phyloP scores from a whole-genome alignment of 2,329 filamentous ascomycete species.

The Aspergillus hortae region DNA sequence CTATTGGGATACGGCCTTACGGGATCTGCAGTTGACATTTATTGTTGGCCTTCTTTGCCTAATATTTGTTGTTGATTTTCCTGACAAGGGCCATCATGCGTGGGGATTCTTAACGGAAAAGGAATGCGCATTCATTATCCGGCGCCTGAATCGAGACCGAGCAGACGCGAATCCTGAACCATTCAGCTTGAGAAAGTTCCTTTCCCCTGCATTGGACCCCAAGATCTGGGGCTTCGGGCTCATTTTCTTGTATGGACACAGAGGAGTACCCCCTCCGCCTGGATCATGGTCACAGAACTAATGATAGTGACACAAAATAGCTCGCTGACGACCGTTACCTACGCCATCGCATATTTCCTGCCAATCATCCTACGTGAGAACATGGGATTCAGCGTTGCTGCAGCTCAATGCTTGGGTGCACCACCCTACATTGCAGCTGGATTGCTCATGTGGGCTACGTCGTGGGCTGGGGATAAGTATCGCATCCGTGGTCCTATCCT shows the following conservation, averaged over 20 bases:
- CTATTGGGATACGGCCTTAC: background rate
- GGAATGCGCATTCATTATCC: slow-evolving; percentile 50
- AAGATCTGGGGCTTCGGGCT: slow-evolving; percentile 55
- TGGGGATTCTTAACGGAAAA: slow-evolving; percentile 31
- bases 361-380: slow-evolving; percentile 65
- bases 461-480: slow-evolving; percentile 64
- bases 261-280: too few relatives aligned
- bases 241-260: slow-evolving; percentile 35
- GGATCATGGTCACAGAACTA: too few relatives aligned
- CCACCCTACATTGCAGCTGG: slow-evolving; percentile 65
- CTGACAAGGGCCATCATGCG: slow-evolving; percentile 29
- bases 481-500: slow-evolving; percentile 64
- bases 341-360: slow-evolving; percentile 74
- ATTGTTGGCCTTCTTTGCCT: slow-evolving; percentile 23
- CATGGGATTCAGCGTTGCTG: slow-evolving; percentile 61
- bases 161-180: slow-evolving; percentile 40
- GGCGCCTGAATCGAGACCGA: slow-evolving; percentile 42
- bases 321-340: slow-evolving; percentile 63
- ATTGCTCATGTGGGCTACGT: slow-evolving; percentile 57
- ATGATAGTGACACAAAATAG: slow-evolving; percentile 2
- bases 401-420: slow-evolving; percentile 66
- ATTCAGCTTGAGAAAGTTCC: slow-evolving; percentile 47
- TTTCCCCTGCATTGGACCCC: slow-evolving; percentile 46
- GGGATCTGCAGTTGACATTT: background rate
- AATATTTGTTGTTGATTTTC: slow-evolving; percentile 38